Evolutionary conservation across 805 yeast species (phyloP), one percentile per base, ranked within the genome.

Genomic region (Teunomyces panamensis): DNA sequence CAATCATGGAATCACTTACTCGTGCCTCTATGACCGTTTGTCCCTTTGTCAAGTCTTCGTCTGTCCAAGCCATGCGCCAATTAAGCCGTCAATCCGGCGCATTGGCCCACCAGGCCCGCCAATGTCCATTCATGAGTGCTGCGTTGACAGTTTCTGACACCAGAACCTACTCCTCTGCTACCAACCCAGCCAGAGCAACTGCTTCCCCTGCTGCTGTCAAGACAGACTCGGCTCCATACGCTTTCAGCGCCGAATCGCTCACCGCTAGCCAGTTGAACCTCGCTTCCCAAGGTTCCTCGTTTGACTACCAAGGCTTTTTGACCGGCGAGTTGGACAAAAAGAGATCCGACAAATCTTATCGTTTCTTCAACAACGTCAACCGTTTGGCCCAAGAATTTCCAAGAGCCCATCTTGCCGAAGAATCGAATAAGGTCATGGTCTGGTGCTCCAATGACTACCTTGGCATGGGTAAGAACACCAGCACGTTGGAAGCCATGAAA

Each of bases 371-470:
- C 80, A 94, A 94, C 77, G 90, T 94, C 74, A 94, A 94, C 76
- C 84, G 99, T 57, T 77, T 94, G 58, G 98, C 98, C 42, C 77
- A 83, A 51, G 96, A 92, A 64, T 94, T 89, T 63, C 99, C 99
- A 39, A 74, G 74, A 60, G 99, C 99, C 32, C 99, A 94, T 64
- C 81, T 94, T 55, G 78, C 84, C 49, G 51, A 63, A 32, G 89
- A 85, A 61, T 74, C 74, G 11, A 96, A 89, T 60, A 87, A 87
- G 63, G 99, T 94, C 49, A 90, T 96, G 45, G 99, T 94, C 49
- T 94, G 99, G 99, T 94, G 99, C 64, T 91, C 99, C 36, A 94
- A 94, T 67, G 99, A 94, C 69, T 94, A 94, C 67, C 77, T 94
- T 51, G 97, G 98, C 9, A 88, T 94, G 94, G 92, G 97, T 45